These are phyloP conservation scores for Pichia scutulata DNA, from an alignment of 805 yeast species.

Conservation along the genomic window DNA sequence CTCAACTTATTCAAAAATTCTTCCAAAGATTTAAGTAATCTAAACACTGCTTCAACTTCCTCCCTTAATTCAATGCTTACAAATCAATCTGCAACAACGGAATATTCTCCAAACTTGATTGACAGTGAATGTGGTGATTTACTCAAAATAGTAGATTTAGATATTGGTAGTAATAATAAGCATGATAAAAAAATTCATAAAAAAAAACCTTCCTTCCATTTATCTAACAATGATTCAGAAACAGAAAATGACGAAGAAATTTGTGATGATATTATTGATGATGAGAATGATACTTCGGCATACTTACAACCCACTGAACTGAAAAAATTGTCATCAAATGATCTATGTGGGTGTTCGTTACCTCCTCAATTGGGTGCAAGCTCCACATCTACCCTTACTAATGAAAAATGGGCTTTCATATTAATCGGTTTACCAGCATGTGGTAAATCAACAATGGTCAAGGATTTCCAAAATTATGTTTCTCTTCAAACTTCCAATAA, in stretches of 20 bases:
- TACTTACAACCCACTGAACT: neutral
- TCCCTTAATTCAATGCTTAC: conserved; percentile 14
- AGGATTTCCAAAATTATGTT: conserved; percentile 22
- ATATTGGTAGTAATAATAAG: conserved; percentile 9
- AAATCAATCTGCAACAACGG: conserved; percentile 21
- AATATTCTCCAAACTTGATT: conserved; percentile 25
- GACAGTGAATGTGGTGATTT: conserved; percentile 25
- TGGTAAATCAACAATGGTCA: conserved; percentile 60
- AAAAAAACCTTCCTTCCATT: neutral
- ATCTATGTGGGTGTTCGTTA: neutral
- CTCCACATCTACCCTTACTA: neutral
- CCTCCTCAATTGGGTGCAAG: neutral
- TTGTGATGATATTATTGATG: neutral
- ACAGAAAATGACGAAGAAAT: conserved; percentile 9
- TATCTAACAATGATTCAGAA: conserved; percentile 5
- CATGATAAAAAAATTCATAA: neutral
- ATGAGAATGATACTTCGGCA: conserved; percentile 3
- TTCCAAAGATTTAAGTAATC: neutral
- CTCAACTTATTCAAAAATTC: neutral
- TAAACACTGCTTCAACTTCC: conserved; percentile 14
- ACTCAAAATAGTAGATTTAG: conserved; percentile 17
- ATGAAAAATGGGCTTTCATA: conserved; percentile 25
- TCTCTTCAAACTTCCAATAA: conserved; percentile 9
- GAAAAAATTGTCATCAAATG: neutral
- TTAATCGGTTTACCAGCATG: conserved; percentile 88